phyloP scores from a whole-genome alignment of 352 stramenopile species.

The Phytophthora chlamydospora region DNA sequence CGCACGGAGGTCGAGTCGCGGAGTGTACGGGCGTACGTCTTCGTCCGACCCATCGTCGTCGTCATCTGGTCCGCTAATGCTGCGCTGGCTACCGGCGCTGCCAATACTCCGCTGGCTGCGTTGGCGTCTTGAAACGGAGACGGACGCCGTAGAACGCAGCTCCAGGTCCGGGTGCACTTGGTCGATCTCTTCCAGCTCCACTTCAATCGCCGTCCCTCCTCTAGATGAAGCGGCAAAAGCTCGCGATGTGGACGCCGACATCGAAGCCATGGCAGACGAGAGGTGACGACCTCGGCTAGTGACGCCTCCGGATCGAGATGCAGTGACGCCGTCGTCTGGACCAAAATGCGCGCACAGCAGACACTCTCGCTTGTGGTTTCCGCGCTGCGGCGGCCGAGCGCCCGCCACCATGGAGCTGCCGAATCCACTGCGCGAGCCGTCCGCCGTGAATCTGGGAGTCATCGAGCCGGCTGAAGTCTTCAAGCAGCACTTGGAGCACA shows the following conservation, averaged over 20 bases:
- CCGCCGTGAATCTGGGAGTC: neutral
- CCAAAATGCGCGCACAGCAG: constrained; percentile 71
- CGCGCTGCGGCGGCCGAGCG: constrained; percentile 16
- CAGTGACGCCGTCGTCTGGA: constrained; percentile 20
- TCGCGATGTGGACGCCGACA: constrained; percentile 30
- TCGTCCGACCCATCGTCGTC: constrained; percentile 33
- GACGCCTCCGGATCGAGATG: neutral
- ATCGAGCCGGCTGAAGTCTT: constrained; percentile 22
- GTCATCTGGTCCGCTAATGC: constrained; percentile 29
- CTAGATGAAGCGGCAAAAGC: constrained; percentile 15
- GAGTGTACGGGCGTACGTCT: constrained; percentile 22
- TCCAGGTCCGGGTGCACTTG: constrained; percentile 34
- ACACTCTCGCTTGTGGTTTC: constrained; percentile 44
- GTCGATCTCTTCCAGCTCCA: constrained; percentile 38
- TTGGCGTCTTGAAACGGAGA: constrained; percentile 26
- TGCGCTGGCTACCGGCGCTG: constrained; percentile 31
- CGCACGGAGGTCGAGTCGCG: constrained; percentile 20
- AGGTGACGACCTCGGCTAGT: constrained; percentile 27
- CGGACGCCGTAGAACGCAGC: constrained; percentile 26
- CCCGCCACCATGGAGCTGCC: constrained; percentile 15
- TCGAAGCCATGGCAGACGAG: constrained; percentile 32
- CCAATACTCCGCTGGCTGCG: constrained; percentile 32
- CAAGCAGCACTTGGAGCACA: constrained; percentile 68
- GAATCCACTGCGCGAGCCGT: constrained; percentile 14
- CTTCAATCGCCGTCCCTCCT: constrained; percentile 20